A percentile compares a stretch with the other conserved stretches of the same genome.
Evolutionary conservation across 2,329 filamentous ascomycete genomes (phyloP).

Genomic region (Ophioceras dolichostomum): DNA sequence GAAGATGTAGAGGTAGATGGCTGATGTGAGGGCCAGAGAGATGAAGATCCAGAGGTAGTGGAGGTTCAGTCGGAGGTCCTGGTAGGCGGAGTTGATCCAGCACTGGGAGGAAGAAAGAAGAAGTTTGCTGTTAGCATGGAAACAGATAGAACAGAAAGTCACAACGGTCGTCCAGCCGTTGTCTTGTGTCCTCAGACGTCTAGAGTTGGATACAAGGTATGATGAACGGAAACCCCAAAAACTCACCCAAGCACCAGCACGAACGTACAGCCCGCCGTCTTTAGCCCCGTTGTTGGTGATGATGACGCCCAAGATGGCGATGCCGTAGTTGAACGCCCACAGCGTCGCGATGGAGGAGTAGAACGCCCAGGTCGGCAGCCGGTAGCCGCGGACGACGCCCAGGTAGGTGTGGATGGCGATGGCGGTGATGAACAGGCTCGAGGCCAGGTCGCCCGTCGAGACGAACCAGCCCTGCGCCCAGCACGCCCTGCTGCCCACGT

Average conservation of each 20-base stretch:
- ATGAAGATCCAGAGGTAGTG: constrained; percentile 55
- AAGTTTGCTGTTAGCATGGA: too few species aligned
- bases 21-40: constrained; percentile 21
- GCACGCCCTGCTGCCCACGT: constrained; percentile 41
- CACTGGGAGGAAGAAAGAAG: constrained; percentile 27
- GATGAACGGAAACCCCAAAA: background rate
- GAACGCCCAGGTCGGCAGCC: constrained; percentile 36
- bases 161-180: too few species aligned
- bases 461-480: constrained; percentile 57
- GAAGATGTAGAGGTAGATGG: constrained; percentile 28
- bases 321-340: constrained; percentile 48
- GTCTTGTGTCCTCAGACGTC: too few species aligned
- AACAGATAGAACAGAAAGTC: background rate
- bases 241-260: constrained; percentile 50
- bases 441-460: constrained; percentile 52
- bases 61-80: constrained; percentile 41
- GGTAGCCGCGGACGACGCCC: constrained; percentile 43
- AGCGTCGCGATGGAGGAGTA: constrained; percentile 30
- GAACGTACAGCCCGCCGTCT: constrained; percentile 42
- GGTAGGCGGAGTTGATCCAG: constrained; percentile 47
- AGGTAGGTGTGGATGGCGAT: constrained; percentile 58
- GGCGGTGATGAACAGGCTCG: constrained; percentile 52
- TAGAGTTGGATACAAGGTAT: background rate
- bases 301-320: constrained; percentile 38
- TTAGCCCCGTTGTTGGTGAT: constrained; percentile 27